These are phyloP conservation scores for Cutaneotrichosporon arboriforme DNA, from an alignment of 1,284 basidiomycete species.

Conservation along the genomic window DNA sequence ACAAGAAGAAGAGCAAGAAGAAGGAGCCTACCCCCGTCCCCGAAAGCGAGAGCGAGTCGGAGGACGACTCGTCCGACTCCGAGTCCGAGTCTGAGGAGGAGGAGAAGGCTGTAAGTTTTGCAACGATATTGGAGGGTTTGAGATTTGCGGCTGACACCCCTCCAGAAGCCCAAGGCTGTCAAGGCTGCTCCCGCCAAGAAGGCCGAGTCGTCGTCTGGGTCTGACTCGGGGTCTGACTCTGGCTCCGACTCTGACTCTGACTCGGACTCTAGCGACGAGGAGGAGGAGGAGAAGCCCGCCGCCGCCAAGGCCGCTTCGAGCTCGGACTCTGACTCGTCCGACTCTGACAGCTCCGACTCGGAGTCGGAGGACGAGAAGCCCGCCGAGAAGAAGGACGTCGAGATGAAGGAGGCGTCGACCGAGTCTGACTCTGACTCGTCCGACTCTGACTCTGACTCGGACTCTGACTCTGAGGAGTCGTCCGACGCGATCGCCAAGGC, in stretches of 20 bases:
- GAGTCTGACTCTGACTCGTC: slow-evolving; percentile 16
- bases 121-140: no score
- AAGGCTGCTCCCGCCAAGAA: slow-evolving; percentile 63
- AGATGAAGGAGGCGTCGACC: slow-evolving; percentile 23
- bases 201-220: slow-evolving; percentile 63
- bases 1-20: slow-evolving; percentile 44
- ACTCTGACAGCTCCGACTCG: slow-evolving; percentile 12
- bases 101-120: slow-evolving; percentile 13
- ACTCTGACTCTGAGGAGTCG: slow-evolving; percentile 31
- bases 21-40: slow-evolving; percentile 46
- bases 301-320: not conserved
- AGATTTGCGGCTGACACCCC: not conserved
- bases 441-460: slow-evolving; percentile 26
- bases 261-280: slow-evolving; percentile 6
- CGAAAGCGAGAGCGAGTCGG: slow-evolving; percentile 43
- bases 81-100: slow-evolving; percentile 15
- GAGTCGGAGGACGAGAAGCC: slow-evolving; percentile 8
- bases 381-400: slow-evolving; percentile 11
- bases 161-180: slow-evolving; percentile 37
- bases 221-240: slow-evolving; percentile 46
- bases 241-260: slow-evolving; percentile 22
- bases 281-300: slow-evolving; percentile 23
- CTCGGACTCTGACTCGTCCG: slow-evolving; percentile 13
- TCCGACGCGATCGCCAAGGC: slow-evolving; percentile 21
- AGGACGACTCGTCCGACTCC: slow-evolving; percentile 56